Evolutionary conservation across 2,329 filamentous ascomycete genomes (phyloP).

Genomic region (Zymoseptoria ardabiliae): DNA sequence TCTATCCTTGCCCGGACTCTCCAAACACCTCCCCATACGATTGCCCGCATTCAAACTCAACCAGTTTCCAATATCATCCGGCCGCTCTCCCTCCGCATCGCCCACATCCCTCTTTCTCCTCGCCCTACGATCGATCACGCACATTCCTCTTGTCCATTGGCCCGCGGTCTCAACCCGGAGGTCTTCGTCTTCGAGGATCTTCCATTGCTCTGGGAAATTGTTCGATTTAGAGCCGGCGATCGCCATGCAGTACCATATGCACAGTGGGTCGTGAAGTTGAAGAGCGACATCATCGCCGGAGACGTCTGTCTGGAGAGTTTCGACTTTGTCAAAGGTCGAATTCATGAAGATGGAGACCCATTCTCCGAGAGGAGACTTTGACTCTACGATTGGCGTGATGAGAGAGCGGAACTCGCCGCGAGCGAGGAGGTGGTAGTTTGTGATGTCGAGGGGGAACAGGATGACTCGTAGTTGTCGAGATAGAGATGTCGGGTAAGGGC

Average conservation of each 20-base stretch:
- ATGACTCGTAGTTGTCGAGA: conserved; percentile 37
- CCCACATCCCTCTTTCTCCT: conserved; percentile 45
- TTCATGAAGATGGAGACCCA: conserved; percentile 41
- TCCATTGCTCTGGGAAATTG: conserved; percentile 24
- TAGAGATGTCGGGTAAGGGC: conserved; percentile 37
- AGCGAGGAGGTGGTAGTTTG: conserved; percentile 37
- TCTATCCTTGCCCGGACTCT: conserved; percentile 58
- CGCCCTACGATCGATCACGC: conserved; percentile 67
- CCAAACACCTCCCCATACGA: conserved; percentile 65
- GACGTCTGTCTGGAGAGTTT: conserved; percentile 31
- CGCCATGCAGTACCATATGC: conserved; percentile 31
- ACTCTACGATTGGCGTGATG: conserved; percentile 18
- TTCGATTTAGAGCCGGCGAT: not conserved
- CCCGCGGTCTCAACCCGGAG: conserved; percentile 82
- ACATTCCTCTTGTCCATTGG: conserved; percentile 89
- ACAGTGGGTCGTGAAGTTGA: conserved; percentile 42
- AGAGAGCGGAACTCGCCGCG: conserved; percentile 33
- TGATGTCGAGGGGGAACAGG: conserved; percentile 45
- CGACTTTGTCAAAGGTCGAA: conserved; percentile 41
- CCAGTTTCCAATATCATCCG: conserved; percentile 71
- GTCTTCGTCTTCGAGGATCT: conserved; percentile 54
- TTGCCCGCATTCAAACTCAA: conserved; percentile 68
- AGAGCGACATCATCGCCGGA: conserved; percentile 33
- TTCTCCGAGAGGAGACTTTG: conserved; percentile 37
- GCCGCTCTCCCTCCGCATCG: conserved; percentile 46